Base-by-base conservation (phyloP, 495 filamentous ascomycete genomes). In the Daldinia vernicosa region DNA sequence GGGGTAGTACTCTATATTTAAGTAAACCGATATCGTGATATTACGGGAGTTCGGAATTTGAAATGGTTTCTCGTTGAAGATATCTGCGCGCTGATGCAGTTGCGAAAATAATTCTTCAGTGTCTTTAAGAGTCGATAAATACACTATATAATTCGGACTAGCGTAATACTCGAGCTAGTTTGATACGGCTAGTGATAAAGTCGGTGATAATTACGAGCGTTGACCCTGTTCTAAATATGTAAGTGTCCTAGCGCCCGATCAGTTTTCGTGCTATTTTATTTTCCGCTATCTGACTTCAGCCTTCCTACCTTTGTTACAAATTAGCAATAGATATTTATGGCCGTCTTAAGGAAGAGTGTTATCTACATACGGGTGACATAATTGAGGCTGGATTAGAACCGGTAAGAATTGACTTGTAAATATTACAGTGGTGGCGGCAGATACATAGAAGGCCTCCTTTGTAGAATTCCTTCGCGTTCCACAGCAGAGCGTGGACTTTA, bases 381-480 rank as follows among this genome's bases (percentile, higher is more conserved):
- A 24, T 24, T 9, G 43, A 47, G 8, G 17, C 22, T 24, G 19
- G 9, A 19, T 4, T 47, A 24, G 17, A 47, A 47, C 19, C 24
- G 3, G 3, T 24, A 12, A 47, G 24, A 45, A 47, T 47, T 47
- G 19, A 17, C 54, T 26, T 24, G n/a, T 30, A 32, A 58, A 24
- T 55, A 33, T 56, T 50, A 37, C 37, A 32, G 61, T 45, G 28
- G 61, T 40, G 39, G 67, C 50, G 54, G 55, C 67, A 51, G 57
- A 65, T 56, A 63, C n/a, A n/a, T 61, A 50, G 67, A 67, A 66
- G 51, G 6, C 27, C 39, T 66, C 57, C 56, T n/a, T n/a, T n/a
- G n/a, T 55, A 55, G 37, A 58, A 50, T 59, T 63, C 66, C 61
- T 50, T 70, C 61, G 55, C 2, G 55, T 72, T 64, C 60, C 60